Percentiles rank a stretch among this genome's conserved stretches.
Evolutionary conservation across 1,139 yeast genomes (phyloP).

Genomic region (Entelexis sorbosivorans): DNA sequence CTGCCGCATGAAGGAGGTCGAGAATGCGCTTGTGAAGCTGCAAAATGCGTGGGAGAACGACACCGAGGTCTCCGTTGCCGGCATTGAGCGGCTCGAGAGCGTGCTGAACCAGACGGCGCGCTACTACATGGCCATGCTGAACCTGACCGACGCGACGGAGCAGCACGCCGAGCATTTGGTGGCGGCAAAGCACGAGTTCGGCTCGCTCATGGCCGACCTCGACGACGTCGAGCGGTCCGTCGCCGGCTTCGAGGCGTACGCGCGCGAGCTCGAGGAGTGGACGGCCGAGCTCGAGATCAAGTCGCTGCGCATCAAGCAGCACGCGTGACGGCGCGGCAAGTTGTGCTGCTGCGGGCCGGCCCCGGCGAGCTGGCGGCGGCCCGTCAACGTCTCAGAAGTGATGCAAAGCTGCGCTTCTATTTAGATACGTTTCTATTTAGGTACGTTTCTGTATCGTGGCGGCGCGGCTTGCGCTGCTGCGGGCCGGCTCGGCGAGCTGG

Average conservation of each 20-base stretch:
- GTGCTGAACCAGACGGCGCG: slow-evolving; percentile 27
- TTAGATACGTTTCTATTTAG: too few species aligned
- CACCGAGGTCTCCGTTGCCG: slow-evolving; percentile 27
- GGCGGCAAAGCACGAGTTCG: slow-evolving; percentile 23
- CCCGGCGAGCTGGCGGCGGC: too few species aligned
- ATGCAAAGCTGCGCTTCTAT: too few species aligned
- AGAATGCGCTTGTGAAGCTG: slow-evolving; percentile 18
- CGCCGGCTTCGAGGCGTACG: slow-evolving; percentile 37
- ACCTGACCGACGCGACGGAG: slow-evolving; percentile 19
- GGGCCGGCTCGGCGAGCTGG: too few species aligned
- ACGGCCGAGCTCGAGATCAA: slow-evolving; percentile 43
- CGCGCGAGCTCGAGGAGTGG: slow-evolving; percentile 51
- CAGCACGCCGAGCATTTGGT: slow-evolving; percentile 26
- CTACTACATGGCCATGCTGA: slow-evolving; percentile 25
- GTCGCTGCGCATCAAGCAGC: slow-evolving; percentile 6
- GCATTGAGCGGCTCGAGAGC: slow-evolving; percentile 30
- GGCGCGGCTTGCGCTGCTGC: too few species aligned
- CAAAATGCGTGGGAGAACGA: slow-evolving; percentile 29
- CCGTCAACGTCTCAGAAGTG: too few species aligned
- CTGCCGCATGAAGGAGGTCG: slow-evolving; percentile 13
- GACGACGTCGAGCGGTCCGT: slow-evolving; percentile 36
- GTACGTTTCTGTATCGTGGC: too few species aligned
- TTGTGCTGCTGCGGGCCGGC: too few species aligned
- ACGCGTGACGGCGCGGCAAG: too few species aligned
- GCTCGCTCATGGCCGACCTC: slow-evolving; percentile 4